Base-by-base conservation (phyloP, 495 filamentous ascomycete genomes). In the Copromyces sp. region DNA sequence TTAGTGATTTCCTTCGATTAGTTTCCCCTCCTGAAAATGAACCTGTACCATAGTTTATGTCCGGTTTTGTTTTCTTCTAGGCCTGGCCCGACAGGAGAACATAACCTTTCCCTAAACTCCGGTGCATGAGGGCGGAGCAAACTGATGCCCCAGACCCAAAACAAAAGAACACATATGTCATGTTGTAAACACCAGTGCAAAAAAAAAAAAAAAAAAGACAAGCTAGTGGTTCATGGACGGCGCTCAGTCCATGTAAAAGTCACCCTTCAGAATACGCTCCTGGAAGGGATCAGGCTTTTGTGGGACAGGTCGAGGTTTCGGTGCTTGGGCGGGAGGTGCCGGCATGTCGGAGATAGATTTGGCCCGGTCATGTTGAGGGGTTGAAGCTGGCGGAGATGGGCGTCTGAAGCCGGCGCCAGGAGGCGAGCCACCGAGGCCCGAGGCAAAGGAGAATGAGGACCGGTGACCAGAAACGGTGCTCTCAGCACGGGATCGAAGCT, bases 191-290 rank as follows among this genome's bases (percentile, higher is more conserved):
- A 40, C 61, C 39, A 70, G 1, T 32, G 4, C 14, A 16, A 32
- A 38, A 70, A 24, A 24, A 32, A 38, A 70, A 32, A 29, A 41
- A 39, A 72, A 4, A 42, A 39, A 20, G 8, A 32, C 47, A 72
- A 65, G 38, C 39, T 42, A 37, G 39, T 44, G 72, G 38, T 68
- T 44, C 2, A 17, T 17, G 53, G 14, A 37, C 65, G 14, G 42
- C 41, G n/a, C 68, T 86, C 86, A 99, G 78, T 99, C 95, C 94
- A 98, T 97, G 82, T 94, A 94, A 78, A 99, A 97, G 76, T 99
- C 95, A 40, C 95, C 95, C 81, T 96, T 94, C 73, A 99, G 85
- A 75, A 99, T 98, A 74, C 97, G 89, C 86, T 99, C 95, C 82
- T 97, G 93, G 84, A 98, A 94, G 75, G 89, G 90, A 83, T 99